phyloP scores from a whole-genome alignment of 768 basidiomycete genomes.

The Lentinus brumalis region DNA sequence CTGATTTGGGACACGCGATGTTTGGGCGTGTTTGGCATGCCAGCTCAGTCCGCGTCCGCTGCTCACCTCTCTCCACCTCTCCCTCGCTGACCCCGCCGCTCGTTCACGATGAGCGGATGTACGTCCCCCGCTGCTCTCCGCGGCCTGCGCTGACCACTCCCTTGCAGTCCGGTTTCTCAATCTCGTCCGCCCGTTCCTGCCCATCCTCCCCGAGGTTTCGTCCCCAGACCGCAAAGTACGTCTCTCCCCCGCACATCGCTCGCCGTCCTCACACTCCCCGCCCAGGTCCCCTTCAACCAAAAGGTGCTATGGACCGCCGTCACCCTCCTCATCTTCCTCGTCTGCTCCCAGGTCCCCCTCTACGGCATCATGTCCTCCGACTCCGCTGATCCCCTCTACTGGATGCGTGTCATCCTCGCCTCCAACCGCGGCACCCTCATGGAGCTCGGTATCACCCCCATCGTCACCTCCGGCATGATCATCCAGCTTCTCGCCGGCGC shows the following conservation, averaged over 20 bases:
- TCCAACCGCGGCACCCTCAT: constrained; percentile 98
- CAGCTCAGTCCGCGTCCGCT: not conserved
- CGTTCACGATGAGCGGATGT: constrained; percentile 77
- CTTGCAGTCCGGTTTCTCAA: constrained; percentile 90
- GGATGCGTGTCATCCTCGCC: constrained; percentile 99
- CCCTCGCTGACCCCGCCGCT: constrained; percentile 22
- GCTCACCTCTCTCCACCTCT: not conserved
- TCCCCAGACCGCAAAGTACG: constrained; percentile 95
- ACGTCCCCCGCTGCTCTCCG: constrained; percentile 35
- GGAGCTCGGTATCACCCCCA: constrained; percentile 98
- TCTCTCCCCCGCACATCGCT: constrained; percentile 5
- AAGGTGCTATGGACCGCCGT: constrained; percentile 99
- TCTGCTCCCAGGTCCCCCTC: constrained; percentile 98
- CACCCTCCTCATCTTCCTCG: constrained; percentile 98
- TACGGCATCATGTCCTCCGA: constrained; percentile 99
- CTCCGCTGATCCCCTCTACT: constrained; percentile 98
- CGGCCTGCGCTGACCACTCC: not conserved
- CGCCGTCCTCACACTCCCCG: constrained; percentile 8
- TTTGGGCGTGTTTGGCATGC: constrained; percentile 7
- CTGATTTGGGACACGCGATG: not conserved
- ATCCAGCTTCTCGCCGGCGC: constrained; percentile 99
- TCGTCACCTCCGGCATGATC: constrained; percentile 98
- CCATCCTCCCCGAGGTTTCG: constrained; percentile 94
- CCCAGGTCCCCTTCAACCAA: constrained; percentile 95
- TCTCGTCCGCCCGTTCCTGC: constrained; percentile 97